Conservation (phyloP, 495 filamentous ascomycete genomes). For the Penicillium nucicola region DNA sequence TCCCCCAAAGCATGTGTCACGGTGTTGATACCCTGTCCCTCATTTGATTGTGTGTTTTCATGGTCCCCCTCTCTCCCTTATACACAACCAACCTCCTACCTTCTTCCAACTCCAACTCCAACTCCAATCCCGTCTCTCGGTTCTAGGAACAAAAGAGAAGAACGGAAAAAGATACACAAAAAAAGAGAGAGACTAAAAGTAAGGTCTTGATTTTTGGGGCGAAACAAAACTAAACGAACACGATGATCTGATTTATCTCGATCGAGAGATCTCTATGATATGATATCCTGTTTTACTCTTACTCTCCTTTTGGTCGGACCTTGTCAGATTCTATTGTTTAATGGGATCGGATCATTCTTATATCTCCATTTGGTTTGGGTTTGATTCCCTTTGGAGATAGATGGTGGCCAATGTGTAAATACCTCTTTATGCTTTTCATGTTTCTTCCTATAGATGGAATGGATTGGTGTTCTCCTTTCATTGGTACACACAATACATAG, state of each 20-base stretch:
- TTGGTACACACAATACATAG: background rate
- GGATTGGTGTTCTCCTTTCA: constrained; percentile 17
- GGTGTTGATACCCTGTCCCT: constrained; percentile 49
- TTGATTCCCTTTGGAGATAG: constrained; percentile 11
- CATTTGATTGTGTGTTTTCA: constrained; percentile 16
- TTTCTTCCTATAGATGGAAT: constrained; percentile 35
- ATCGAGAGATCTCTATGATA: constrained; percentile 2
- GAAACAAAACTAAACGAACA: constrained; percentile 2
- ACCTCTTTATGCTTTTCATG: constrained; percentile 24
- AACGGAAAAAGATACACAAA: background rate
- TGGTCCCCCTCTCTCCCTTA: background rate
- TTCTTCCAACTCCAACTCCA: background rate
- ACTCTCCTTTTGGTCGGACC: constrained; percentile 2
- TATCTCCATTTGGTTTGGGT: constrained; percentile 1
- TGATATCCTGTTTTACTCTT: background rate
- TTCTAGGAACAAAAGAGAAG: background rate
- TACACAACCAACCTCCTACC: background rate
- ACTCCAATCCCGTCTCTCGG: background rate
- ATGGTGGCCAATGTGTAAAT: constrained; percentile 28
- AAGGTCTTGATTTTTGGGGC: background rate
- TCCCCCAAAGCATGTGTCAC: constrained; percentile 40
- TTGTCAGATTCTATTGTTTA: constrained; percentile 4
- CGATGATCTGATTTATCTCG: constrained; percentile 1
- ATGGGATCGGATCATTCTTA: background rate
- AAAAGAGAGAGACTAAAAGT: background rate